phyloP scores from a whole-genome alignment of 2,329 filamentous ascomycete species.

The Aspergillus piperis region DNA sequence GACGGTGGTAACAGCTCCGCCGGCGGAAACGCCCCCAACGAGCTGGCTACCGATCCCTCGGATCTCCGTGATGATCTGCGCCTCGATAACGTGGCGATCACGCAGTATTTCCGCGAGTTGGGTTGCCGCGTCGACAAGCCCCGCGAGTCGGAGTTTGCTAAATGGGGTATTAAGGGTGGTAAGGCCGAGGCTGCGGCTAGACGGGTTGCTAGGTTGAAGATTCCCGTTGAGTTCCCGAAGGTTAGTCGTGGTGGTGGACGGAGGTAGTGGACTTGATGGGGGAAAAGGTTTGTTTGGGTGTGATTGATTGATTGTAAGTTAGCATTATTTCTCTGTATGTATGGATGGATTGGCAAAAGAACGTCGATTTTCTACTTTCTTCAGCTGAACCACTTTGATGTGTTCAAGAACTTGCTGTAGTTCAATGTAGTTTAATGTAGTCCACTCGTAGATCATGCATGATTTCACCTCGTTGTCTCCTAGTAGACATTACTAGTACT shows the following conservation, averaged over 20 bases:
- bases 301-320: background rate
- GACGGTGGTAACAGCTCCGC: slow-evolving; percentile 39
- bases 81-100: slow-evolving; percentile 36
- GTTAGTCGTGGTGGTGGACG: slow-evolving; percentile 43
- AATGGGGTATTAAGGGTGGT: slow-evolving; percentile 55
- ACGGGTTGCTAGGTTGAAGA: slow-evolving; percentile 67
- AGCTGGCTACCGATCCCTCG: slow-evolving; percentile 46
- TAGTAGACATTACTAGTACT: too few species aligned
- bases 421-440: too few species aligned
- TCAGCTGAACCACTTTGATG: too few species aligned
- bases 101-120: slow-evolving; percentile 49
- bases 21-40: slow-evolving; percentile 39
- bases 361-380: background rate
- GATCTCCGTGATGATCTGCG: slow-evolving; percentile 49
- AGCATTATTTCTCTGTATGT: slow-evolving; percentile 9
- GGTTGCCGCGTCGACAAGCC: slow-evolving; percentile 48
- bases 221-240: slow-evolving; percentile 84
- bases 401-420: too few species aligned
- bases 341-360: background rate
- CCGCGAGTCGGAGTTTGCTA: slow-evolving; percentile 43
- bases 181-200: slow-evolving; percentile 57
- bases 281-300: background rate
- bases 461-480: too few species aligned
- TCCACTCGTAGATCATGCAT: too few species aligned
- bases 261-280: slow-evolving; percentile 2